Percentiles rank a stretch among this genome's conserved stretches.
Conservation (phyloP, 768 basidiomycete genomes). For the Suillus spraguei region DNA sequence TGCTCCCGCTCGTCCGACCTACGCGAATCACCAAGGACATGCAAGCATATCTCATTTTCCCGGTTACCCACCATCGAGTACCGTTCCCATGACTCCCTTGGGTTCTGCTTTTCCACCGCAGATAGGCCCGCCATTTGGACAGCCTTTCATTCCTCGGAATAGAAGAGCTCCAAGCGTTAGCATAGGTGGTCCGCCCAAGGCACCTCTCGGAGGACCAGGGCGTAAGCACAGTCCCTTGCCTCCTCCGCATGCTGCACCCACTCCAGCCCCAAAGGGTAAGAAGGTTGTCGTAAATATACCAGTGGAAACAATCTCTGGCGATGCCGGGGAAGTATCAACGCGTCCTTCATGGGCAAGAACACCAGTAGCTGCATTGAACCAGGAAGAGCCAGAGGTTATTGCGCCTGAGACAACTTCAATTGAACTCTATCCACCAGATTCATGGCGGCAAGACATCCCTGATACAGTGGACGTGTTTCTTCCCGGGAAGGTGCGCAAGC, state of each 20-base stretch:
- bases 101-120: conserved; percentile 56
- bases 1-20: conserved; percentile 52
- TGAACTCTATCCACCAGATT: conserved; percentile 67
- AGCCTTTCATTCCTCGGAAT: conserved; percentile 61
- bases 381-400: conserved; percentile 24
- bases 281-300: conserved; percentile 75
- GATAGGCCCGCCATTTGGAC: conserved; percentile 45
- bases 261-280: conserved; percentile 54
- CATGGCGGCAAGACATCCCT: conserved; percentile 59
- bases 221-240: conserved; percentile 75
- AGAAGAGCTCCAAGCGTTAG: conserved; percentile 67
- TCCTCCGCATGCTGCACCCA: conserved; percentile 28
- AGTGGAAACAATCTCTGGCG: conserved; percentile 53
- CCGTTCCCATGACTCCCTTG: conserved; percentile 63
- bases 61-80: conserved; percentile 56
- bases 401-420: conserved; percentile 45
- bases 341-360: conserved; percentile 63
- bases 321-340: conserved; percentile 41
- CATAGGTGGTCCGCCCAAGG: conserved; percentile 89
- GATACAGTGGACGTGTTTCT: conserved; percentile 77
- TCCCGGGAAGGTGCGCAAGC: conserved; percentile 67
- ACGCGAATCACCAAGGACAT: conserved; percentile 52
- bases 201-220: conserved; percentile 76
- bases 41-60: conserved; percentile 69
- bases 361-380: conserved; percentile 47